Evolutionary conservation across 2,329 filamentous ascomycete genomes (phyloP).

Genomic region (Parastagonospora nodorum): DNA sequence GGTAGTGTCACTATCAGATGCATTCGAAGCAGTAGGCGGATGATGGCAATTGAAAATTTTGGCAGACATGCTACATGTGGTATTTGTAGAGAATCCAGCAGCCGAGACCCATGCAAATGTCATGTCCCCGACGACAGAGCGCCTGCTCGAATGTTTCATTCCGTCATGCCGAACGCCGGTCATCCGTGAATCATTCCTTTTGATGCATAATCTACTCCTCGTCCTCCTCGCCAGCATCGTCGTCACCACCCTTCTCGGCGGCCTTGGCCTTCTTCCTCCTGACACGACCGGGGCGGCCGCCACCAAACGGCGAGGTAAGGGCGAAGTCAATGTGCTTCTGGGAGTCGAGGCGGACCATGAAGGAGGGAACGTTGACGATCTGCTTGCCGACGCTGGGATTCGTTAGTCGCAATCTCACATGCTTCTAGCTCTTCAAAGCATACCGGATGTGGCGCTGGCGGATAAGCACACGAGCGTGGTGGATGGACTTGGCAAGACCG

Average conservation of each 20-base stretch:
- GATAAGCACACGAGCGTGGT: constrained; percentile 99
- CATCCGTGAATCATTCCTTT: constrained; percentile 41
- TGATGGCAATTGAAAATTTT: constrained; percentile 43
- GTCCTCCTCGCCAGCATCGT: constrained; percentile 87
- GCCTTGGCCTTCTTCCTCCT: constrained; percentile 99
- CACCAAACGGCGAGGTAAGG: constrained; percentile 95
- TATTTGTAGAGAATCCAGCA: constrained; percentile 34
- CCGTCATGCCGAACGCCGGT: constrained; percentile 45
- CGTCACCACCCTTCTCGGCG: constrained; percentile 81
- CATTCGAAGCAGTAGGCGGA: constrained; percentile 8
- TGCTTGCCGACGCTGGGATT: constrained; percentile 88
- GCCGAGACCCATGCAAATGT: constrained; percentile 37
- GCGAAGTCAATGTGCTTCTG: constrained; percentile 99
- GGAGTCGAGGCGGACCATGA: constrained; percentile 99
- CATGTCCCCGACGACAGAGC: constrained; percentile 35
- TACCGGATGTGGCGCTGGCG: constrained; percentile 97
- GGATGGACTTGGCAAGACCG: constrained; percentile 99
- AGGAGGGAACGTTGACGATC: constrained; percentile 99
- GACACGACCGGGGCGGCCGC: constrained; percentile 95
- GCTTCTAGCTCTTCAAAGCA: constrained; percentile 17
- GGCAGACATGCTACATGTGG: constrained; percentile 34
- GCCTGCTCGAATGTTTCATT: constrained; percentile 37
- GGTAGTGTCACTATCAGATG: not conserved
- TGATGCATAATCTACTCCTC: constrained; percentile 59
- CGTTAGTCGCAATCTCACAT: constrained; percentile 15